phyloP scores from a whole-genome alignment of 495 filamentous ascomycete genomes.

The Hypoxylon rickii region DNA sequence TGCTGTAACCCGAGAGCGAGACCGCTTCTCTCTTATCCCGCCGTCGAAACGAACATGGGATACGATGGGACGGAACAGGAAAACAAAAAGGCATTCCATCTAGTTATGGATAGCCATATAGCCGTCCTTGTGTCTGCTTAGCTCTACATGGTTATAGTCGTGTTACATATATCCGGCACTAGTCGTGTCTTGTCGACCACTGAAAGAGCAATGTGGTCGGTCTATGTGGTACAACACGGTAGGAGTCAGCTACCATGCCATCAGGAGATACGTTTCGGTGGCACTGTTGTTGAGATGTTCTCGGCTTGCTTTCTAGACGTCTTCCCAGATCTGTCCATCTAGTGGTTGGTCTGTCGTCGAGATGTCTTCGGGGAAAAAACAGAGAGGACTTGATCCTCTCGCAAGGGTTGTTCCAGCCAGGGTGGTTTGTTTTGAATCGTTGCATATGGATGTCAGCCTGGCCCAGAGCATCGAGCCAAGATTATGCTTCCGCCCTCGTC shows the following conservation, averaged over 20 bases:
- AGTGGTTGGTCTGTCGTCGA: background rate
- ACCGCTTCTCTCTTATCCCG: slow-evolving; percentile 26
- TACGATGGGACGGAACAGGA: slow-evolving; percentile 29
- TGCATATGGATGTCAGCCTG: slow-evolving; percentile 26
- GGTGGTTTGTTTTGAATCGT: slow-evolving; percentile 35
- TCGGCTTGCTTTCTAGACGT: background rate
- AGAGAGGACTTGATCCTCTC: slow-evolving; percentile 11
- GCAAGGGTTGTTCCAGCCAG: slow-evolving; percentile 15
- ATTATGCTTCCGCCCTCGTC: slow-evolving; percentile 35
- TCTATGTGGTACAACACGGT: too few relatives aligned
- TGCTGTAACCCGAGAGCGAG: slow-evolving; percentile 23
- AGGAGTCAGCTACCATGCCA: background rate
- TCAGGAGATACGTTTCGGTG: too few relatives aligned
- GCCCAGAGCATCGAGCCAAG: slow-evolving; percentile 37
- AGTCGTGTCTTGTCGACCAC: slow-evolving; percentile 5
- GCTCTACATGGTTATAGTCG: slow-evolving; percentile 13
- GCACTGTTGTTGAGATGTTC: too few relatives aligned
- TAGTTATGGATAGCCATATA: slow-evolving; percentile 18
- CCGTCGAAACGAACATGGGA: slow-evolving; percentile 37
- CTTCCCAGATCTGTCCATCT: slow-evolving; percentile 14
- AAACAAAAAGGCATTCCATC: slow-evolving; percentile 32
- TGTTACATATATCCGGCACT: slow-evolving; percentile 8
- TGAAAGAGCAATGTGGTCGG: background rate
- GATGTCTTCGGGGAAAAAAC: slow-evolving; percentile 1
- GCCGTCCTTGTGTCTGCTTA: slow-evolving; percentile 6